Evolutionary conservation across 768 basidiomycete genomes (phyloP), one percentile per base, ranked within the genome.

Genomic region (Filobasidium floriforme): DNA sequence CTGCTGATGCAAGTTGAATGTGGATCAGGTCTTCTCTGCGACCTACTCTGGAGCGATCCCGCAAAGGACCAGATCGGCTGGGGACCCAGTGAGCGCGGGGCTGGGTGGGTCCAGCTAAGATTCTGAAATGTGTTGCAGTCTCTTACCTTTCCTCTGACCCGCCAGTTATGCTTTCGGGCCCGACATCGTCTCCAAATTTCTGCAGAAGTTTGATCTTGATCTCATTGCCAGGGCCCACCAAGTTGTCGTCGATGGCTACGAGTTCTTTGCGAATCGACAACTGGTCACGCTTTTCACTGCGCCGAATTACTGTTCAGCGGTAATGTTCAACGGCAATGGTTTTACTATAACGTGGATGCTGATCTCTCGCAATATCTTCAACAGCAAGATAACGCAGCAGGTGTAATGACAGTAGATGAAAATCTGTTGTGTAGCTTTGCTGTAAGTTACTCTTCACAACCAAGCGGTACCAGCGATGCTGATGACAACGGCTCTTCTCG

Each of bases 261-360:
- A 71, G 54, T 71, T 71, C 70, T 71, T 69, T 41, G 70, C 70
- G 29, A 66, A 68, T 40, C 59, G 70, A 1, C 70, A 69, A 40
- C 61, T 69, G n/a, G 70, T 71, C 29, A 71, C 70, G 0, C 60
- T 71, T 9, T 71, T 71, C 63, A 69, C 70, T 11, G 66, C 70
- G 1, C 70, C 70, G 2, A 71, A 71, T 54, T 71, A 71, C 59
- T 49, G 60, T 29, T 63, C 57, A 29, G 60, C 63, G 28, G 68
- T 71, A 37, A 32, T n/a, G 26, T n/a, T n/a, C 32, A 37, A 40
- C 1, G 11, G 5, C 1, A 11, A 18, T 4, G 55, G 22, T 32
- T 18, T 59, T 5, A 15, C 15, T 18, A 26, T 59, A 5, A 5
- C 24, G 4, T 1, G 1, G 26, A 5, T 41, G 14, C 59, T 60